Conservation (phyloP, 345 rosid genomes). For the Turnera subulata region DNA sequence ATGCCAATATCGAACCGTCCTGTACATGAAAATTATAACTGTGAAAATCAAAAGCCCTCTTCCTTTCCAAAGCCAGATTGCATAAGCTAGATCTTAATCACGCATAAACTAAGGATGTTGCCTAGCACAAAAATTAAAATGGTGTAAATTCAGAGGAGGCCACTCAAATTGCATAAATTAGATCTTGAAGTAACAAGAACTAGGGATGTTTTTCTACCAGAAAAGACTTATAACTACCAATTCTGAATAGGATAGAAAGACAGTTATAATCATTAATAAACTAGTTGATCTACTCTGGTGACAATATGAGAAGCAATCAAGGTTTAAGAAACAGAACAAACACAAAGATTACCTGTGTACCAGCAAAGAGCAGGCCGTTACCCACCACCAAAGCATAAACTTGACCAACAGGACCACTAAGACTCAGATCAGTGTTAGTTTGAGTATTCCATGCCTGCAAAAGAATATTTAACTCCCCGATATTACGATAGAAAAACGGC, state of each 20-base stretch:
- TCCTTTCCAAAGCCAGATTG: no score
- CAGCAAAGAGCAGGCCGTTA: conserved; percentile 78
- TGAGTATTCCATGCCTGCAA: conserved; percentile 87
- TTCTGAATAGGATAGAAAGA: background rate
- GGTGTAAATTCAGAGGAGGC: no score
- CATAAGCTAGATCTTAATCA: no score
- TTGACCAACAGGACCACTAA: conserved; percentile 91
- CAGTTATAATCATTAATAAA: background rate
- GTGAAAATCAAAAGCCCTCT: no score
- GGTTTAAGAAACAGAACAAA: background rate
- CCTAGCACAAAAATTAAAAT: no score
- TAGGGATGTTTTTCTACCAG: no score
- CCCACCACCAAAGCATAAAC: conserved; percentile 87
- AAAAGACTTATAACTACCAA: background rate
- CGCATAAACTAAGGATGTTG: no score
- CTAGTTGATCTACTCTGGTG: background rate
- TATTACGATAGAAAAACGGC: no score
- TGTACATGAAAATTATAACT: conserved; percentile 32
- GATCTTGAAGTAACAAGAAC: no score
- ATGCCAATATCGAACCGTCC: conserved; percentile 85
- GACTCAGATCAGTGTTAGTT: conserved; percentile 65
- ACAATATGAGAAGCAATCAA: background rate
- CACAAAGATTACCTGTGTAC: conserved; percentile 58
- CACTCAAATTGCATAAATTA: no score
- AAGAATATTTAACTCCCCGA: background rate